Evolutionary conservation across 2,329 filamentous ascomycete species (phyloP).

Genomic region (Colletotrichum cuscutae): DNA sequence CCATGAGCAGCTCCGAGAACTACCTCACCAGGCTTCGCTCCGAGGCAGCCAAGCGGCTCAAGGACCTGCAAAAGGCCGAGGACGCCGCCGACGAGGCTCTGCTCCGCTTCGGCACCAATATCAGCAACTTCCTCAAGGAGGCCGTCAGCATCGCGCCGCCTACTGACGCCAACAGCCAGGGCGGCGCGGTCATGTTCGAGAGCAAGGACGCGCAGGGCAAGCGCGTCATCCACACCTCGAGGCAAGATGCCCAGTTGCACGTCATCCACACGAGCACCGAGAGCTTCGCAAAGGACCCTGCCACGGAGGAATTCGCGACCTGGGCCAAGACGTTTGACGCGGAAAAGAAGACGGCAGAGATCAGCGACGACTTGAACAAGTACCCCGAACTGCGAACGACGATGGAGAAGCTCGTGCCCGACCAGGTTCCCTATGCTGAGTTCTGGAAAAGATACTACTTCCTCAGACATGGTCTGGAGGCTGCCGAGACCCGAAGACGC

Average conservation of each 20-base stretch:
- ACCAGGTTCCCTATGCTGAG: slow-evolving; percentile 84
- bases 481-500: slow-evolving; percentile 86
- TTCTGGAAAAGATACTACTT: slow-evolving; percentile 99
- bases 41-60: slow-evolving; percentile 85
- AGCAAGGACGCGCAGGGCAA: slow-evolving; percentile 91
- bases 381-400: slow-evolving; percentile 86
- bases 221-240: slow-evolving; percentile 91
- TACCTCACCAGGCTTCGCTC: slow-evolving; percentile 80
- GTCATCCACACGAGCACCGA: slow-evolving; percentile 89
- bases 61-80: slow-evolving; percentile 90
- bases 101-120: slow-evolving; percentile 88
- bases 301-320: slow-evolving; percentile 75
- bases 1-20: slow-evolving; percentile 60
- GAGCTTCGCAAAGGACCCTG: slow-evolving; percentile 85
- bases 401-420: slow-evolving; percentile 97
- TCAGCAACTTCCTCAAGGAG: slow-evolving; percentile 89
- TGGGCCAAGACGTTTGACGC: slow-evolving; percentile 83
- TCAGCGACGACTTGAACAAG: slow-evolving; percentile 83
- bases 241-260: slow-evolving; percentile 95
- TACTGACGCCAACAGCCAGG: slow-evolving; percentile 58
- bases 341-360: slow-evolving; percentile 85
- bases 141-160: slow-evolving; percentile 90
- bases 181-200: slow-evolving; percentile 84
- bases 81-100: slow-evolving; percentile 97
- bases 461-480: slow-evolving; percentile 90